Evolutionary conservation across 2,329 filamentous ascomycete species (phyloP).

Genomic region (Aspergillus sp.): DNA sequence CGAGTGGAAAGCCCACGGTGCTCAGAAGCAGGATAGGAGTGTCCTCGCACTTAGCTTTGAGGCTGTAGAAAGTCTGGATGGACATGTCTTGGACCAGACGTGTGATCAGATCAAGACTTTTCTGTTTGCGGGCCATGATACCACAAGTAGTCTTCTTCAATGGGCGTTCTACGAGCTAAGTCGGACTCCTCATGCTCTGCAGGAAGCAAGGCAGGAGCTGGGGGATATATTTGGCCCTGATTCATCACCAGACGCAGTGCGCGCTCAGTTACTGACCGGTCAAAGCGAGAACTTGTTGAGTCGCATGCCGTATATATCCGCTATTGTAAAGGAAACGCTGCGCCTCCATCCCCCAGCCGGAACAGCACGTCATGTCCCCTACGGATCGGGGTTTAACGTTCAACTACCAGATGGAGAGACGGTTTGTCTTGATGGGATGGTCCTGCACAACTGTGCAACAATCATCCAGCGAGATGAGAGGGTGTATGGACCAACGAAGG

Average conservation of each 20-base stretch:
- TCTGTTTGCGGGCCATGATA: constrained; percentile 29
- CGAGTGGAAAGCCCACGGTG: no score
- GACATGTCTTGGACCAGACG: constrained; percentile 8
- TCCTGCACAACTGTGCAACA: constrained; percentile 14
- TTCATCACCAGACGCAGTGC: constrained; percentile 27
- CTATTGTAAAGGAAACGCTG: constrained; percentile 56
- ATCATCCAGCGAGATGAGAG: constrained; percentile 20
- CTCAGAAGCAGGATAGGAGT: no score
- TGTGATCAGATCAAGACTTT: constrained; percentile 30
- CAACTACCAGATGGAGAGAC: constrained; percentile 6
- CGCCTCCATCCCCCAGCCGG: constrained; percentile 50
- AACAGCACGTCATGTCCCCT: constrained; percentile 11
- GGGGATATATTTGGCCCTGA: constrained; percentile 51
- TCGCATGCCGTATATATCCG: constrained; percentile 50
- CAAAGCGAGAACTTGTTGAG: constrained; percentile 47
- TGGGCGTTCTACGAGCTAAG: constrained; percentile 24
- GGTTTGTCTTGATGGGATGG: constrained; percentile 9
- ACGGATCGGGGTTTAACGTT: constrained; percentile 12
- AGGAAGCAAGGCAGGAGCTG: constrained; percentile 50
- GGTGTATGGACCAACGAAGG: constrained; percentile 16
- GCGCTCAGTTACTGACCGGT: constrained; percentile 30
- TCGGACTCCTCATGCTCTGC: constrained; percentile 26
- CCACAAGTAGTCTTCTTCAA: constrained; percentile 18
- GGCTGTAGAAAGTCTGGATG: no score
- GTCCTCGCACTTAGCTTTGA: no score